These are phyloP conservation scores for Cercospora sp. DNA, from an alignment of 2,329 filamentous ascomycete species.

Conservation along the genomic window DNA sequence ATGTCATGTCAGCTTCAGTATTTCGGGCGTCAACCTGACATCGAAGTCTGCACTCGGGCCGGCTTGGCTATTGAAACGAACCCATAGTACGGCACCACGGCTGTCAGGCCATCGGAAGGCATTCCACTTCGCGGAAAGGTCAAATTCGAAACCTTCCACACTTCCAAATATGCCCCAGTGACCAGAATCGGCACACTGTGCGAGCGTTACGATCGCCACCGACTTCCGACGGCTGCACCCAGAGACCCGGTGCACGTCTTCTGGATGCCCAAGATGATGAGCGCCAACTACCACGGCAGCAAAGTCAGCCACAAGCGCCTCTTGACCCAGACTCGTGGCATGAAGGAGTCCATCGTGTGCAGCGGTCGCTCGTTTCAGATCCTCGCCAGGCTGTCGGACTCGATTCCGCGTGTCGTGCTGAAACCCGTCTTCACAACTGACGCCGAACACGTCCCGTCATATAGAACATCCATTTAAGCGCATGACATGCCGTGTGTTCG, in stretches of 20 bases:
- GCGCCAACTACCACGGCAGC: not conserved
- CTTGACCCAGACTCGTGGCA: not conserved
- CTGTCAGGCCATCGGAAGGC: slow-evolving; percentile 5
- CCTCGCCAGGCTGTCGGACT: slow-evolving; percentile 2
- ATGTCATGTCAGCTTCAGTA: not conserved
- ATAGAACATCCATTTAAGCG: not conserved
- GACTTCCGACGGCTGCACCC: slow-evolving; percentile 2
- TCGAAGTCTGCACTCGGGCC: slow-evolving; percentile 17
- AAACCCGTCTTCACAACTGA: not conserved
- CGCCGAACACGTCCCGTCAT: not conserved
- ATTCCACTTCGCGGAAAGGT: not conserved
- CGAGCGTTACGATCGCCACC: slow-evolving; percentile 1
- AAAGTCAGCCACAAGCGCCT: slow-evolving; percentile 1
- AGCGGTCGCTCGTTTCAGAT: slow-evolving; percentile 4
- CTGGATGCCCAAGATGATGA: not conserved
- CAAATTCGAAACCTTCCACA: slow-evolving; percentile 4
- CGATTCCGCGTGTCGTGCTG: not conserved
- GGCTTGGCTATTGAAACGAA: slow-evolving; percentile 19
- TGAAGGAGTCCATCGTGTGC: not conserved
- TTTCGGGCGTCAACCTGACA: not conserved
- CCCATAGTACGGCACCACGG: slow-evolving; percentile 6
- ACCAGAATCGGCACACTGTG: not conserved
- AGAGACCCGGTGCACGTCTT: not conserved
- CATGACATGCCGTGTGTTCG: not conserved
- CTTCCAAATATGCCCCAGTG: not conserved